Conservation (phyloP, 192 early-diverging fungal species). For the Backusella circina region DNA sequence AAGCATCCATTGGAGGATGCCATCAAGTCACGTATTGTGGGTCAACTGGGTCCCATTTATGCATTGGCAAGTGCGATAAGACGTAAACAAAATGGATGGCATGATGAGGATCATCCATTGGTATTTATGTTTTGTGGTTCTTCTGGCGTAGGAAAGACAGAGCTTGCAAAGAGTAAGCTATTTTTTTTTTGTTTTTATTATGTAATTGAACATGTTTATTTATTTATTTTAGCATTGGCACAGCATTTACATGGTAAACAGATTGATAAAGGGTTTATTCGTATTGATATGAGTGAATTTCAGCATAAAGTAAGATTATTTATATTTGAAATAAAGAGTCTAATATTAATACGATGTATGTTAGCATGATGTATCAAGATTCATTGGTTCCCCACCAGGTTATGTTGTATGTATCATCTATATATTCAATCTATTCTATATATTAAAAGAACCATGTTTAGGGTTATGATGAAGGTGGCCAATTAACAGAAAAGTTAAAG, state of each 20-base stretch:
- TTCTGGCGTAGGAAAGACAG: constrained; percentile 44
- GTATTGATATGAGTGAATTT: constrained; percentile 46
- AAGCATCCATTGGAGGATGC: constrained; percentile 39
- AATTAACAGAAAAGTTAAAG: constrained; percentile 42
- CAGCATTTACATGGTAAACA: constrained; percentile 36
- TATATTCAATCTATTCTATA: neutral
- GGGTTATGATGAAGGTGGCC: constrained; percentile 45
- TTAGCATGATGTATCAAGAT: constrained; percentile 41
- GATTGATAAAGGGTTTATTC: constrained; percentile 36
- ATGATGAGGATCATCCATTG: constrained; percentile 45
- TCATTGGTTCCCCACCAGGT: constrained; percentile 43
- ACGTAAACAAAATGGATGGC: constrained; percentile 47
- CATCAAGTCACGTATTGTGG: constrained; percentile 35
- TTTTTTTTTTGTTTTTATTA: neutral
- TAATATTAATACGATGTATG: neutral
- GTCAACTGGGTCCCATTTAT: constrained; percentile 41
- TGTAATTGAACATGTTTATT: too few species aligned
- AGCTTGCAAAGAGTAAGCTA: constrained; percentile 34
- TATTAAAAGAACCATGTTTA: neutral
- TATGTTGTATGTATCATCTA: constrained; percentile 30
- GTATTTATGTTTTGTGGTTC: constrained; percentile 44
- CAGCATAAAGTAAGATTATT: constrained; percentile 28
- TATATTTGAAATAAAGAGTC: neutral
- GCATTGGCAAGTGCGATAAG: constrained; percentile 43
- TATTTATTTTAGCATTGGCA: constrained; percentile 25